Evolutionary conservation across 176 grass and related monocot species (phyloP), one percentile per base, ranked within the genome.

Genomic region (Eragrostis curvula): DNA sequence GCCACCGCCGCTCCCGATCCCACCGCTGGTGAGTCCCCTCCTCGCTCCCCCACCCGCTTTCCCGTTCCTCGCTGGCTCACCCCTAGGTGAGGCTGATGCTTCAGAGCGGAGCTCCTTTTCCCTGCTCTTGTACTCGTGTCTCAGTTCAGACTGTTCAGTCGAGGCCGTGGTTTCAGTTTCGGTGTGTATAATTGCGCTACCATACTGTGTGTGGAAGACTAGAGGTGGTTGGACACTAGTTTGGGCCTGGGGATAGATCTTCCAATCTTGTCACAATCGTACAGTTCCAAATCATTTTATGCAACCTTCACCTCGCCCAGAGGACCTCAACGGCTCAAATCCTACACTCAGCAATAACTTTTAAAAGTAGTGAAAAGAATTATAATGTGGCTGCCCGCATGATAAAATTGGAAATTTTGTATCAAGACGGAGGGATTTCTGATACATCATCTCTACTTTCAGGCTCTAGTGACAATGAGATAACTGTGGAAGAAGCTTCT

Each of bases 401-500:
- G 20, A 50, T n/a, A 13, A 36, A 74, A 74, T 17, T 42, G 3
- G 12, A 40, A 59, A 43, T 45, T 16, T 70, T 25, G 57, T 64
- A 18, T 63, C 13, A 25, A 45, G 43, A 58, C 29, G 12, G 8
- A 28, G 43, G 29, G 25, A 23, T 36, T 77, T 82, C 64, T 68
- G 62, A 59, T 68, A 29, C 10, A 1, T 65, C 4, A 6, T 24
- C 41, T 32, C 42, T 5, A 21, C 66, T 69, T 42, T 79, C 69
- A 84, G 87, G 68, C 53, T 78, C 82, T 61, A 88, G 84, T 60
- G 89, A 89, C 24, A 66, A 80, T 36, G 92, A 90, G 62, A 86
- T 98, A 75, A 90, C 90, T 0, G 82, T 95, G 48, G 93, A 99
- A 81, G 84, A 86, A 40, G 44, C 89, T 52, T 89, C 96, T 46